Evolutionary conservation across 2,329 filamentous ascomycete species (phyloP).

Genomic region (Xylariaceae sp.): DNA sequence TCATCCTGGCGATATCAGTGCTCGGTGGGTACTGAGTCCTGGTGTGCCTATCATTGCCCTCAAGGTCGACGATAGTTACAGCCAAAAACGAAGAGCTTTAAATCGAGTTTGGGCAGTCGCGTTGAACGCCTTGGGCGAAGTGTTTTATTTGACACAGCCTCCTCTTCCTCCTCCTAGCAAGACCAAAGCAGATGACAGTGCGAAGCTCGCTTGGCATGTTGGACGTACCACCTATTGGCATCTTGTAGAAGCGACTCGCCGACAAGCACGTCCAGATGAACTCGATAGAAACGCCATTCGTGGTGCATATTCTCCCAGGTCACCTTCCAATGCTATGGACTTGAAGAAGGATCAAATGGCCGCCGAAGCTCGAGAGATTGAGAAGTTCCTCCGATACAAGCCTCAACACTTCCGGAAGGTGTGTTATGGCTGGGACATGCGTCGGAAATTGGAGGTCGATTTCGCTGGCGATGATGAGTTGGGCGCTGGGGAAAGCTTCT

Average conservation of each 20-base stretch:
- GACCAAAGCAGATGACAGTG: conserved; percentile 49
- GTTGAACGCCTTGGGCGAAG: conserved; percentile 89
- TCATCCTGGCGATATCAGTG: conserved; percentile 73
- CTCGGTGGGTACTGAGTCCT: conserved; percentile 85
- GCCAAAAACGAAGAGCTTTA: conserved; percentile 61
- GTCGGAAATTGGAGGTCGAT: conserved; percentile 77
- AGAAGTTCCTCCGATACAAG: conserved; percentile 66
- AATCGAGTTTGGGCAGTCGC: conserved; percentile 84
- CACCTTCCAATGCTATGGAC: conserved; percentile 69
- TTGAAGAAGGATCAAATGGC: conserved; percentile 66
- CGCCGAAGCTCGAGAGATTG: conserved; percentile 78
- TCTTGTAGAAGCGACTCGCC: conserved; percentile 72
- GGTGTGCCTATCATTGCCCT: conserved; percentile 88
- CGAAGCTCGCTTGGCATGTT: conserved; percentile 72
- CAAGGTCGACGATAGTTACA: conserved; percentile 79
- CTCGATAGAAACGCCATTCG: conserved; percentile 63
- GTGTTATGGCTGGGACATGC: conserved; percentile 91
- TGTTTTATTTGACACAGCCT: conserved; percentile 76
- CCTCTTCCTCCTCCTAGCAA: conserved; percentile 54
- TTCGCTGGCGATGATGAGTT: conserved; percentile 78
- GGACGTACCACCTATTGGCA: conserved; percentile 79
- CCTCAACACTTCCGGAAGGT: conserved; percentile 74
- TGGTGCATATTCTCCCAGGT: conserved; percentile 76
- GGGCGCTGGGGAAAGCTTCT: conserved; percentile 70
- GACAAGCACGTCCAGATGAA: conserved; percentile 67